Base-by-base conservation (phyloP, 2,329 filamentous ascomycete species). In the Tolypocladium inflatum region DNA sequence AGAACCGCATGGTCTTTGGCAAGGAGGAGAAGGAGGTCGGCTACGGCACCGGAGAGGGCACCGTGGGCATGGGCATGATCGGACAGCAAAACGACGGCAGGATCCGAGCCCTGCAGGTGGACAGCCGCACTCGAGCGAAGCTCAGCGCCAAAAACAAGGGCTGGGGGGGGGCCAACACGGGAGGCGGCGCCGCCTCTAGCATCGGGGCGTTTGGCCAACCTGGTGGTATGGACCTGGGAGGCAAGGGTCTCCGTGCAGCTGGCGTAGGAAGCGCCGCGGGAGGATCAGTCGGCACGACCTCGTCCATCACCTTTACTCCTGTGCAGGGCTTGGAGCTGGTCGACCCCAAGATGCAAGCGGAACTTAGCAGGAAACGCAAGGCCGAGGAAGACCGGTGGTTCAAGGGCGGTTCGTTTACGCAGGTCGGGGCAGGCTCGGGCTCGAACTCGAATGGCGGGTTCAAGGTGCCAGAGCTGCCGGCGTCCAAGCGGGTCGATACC, bases 351-450 rank as follows among this genome's bases (percentile, higher is more conserved):
- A 84, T 89, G 58, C 86, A 91, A 65, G 89, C 90, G 9, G 91
- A 97, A 76, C 82, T 96, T 71, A 91, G 83, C 69, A 83, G 91
- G 66, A 97, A 97, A 78, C 80, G 91, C 62, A 95, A 96, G 71
- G 92, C 91, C 0, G 94, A 97, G 63, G 91, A 96, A 70, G 93
- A 97, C 70, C 81, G 91, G 42, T 99, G 91, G 88, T 99, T 99
- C 78, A 96, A 94, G 73, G 90, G 91, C 53, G 94, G 94, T n/a
- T 92, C 90, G 0, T 99, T 99, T 69, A 97, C 94, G 10, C 92
- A 97, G 71, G 83, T 96, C 58, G 85, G 85, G 11, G 76, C 77
- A 17, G 71, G 68, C 13, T 68, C 68, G 30, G 83, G 83, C 62
- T 63, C 63, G 55, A 68, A 80, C 30, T 26, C 54, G 48, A 60